These are phyloP conservation scores for Cutaneotrichosporon mucoides DNA, from an alignment of 1,284 basidiomycete genomes.

Conservation along the genomic window DNA sequence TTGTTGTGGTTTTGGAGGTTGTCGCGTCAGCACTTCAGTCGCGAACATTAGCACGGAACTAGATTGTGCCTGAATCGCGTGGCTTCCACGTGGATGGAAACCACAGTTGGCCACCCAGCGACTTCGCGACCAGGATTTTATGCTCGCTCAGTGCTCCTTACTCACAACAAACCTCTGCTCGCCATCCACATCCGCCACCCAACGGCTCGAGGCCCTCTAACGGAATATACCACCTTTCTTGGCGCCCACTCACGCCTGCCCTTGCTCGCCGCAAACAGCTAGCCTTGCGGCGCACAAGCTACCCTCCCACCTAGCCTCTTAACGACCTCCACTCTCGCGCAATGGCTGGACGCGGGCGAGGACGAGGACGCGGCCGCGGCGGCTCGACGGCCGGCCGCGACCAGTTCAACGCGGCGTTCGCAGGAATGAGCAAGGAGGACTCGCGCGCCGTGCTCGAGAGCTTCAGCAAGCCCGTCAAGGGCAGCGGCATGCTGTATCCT, in stretches of 20 bases:
- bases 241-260: no score
- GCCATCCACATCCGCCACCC: no score
- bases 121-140: no score
- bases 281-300: not conserved
- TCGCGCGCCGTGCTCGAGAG: slow-evolving; percentile 19
- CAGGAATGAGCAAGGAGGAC: slow-evolving; percentile 24
- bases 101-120: not conserved
- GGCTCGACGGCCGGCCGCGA: slow-evolving; percentile 17
- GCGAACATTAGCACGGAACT: slow-evolving; percentile 1
- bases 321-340: not conserved
- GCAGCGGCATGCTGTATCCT: slow-evolving; percentile 40
- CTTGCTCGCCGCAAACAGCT: no score
- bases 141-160: no score
- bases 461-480: slow-evolving; percentile 25
- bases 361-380: slow-evolving; percentile 19
- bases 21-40: slow-evolving; percentile 4
- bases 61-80: not conserved
- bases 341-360: slow-evolving; percentile 11
- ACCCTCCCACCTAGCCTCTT: not conserved
- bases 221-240: no score
- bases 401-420: slow-evolving; percentile 22
- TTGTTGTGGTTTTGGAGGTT: not conserved
- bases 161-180: no score
- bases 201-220: no score
- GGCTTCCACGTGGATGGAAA: not conserved